phyloP scores from a whole-genome alignment of 2,329 filamentous ascomycete genomes.

The Penicillium sumatraense region DNA sequence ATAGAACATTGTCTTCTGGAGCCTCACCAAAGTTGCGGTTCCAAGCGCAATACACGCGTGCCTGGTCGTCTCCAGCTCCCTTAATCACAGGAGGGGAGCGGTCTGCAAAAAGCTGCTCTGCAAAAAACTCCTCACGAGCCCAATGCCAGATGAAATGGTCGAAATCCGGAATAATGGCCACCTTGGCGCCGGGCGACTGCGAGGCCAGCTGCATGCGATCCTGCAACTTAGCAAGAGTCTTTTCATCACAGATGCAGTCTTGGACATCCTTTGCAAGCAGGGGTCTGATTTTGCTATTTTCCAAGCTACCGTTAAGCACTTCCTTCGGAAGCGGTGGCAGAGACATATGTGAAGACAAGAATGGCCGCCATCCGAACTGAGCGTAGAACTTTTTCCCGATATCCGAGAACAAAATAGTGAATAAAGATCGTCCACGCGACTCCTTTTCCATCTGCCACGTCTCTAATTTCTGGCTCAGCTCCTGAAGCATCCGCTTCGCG shows the following conservation, averaged over 20 bases:
- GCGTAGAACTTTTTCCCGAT: constrained; percentile 85
- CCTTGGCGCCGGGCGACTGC: constrained; percentile 50
- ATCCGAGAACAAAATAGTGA: constrained; percentile 84
- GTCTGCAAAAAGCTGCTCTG: constrained; percentile 63
- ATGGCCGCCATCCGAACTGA: constrained; percentile 74
- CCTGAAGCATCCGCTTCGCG: constrained; percentile 73
- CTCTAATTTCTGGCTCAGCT: constrained; percentile 62
- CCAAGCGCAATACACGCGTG: constrained; percentile 46
- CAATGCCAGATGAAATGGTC: constrained; percentile 77
- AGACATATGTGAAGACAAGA: constrained; percentile 72
- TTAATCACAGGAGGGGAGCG: constrained; percentile 60
- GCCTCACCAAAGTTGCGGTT: constrained; percentile 45
- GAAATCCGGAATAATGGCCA: constrained; percentile 71
- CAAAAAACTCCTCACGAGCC: constrained; percentile 79
- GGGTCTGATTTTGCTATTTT: constrained; percentile 27
- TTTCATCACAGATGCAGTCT: constrained; percentile 57
- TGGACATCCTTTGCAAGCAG: constrained; percentile 40
- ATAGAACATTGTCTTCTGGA: constrained; percentile 43
- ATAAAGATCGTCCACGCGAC: constrained; percentile 53
- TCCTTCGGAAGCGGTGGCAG: constrained; percentile 54
- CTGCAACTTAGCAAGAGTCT: constrained; percentile 71
- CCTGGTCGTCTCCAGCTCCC: constrained; percentile 67
- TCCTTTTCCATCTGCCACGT: constrained; percentile 56
- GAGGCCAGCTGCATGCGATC: constrained; percentile 58
- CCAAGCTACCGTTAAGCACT: constrained; percentile 22